Evolutionary conservation across 345 rosid species (phyloP), one percentile per base, ranked within the genome.

Genomic region (Cardamine occulta): DNA sequence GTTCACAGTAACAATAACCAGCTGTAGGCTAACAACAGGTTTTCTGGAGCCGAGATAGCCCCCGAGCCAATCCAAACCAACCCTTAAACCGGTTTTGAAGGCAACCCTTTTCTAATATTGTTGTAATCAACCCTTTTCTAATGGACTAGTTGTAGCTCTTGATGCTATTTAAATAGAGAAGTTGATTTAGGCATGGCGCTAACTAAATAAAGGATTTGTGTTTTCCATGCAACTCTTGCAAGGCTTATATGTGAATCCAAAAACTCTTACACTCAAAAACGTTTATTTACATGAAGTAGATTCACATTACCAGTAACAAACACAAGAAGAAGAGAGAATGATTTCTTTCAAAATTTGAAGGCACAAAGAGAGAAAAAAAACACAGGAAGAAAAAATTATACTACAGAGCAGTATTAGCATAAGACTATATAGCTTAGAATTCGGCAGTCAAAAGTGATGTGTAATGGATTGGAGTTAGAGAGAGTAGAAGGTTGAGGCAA

Each of bases 31-130:
- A 68, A 72, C 23, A 82, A 79, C 8, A 85, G 82, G 55, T 80
- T 79, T 58, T 65, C 82, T 61, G 87, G 80, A 39, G 89, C 90
- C 0, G 96, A 88, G 72, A 83, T 82, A n/a, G 86, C 74, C 31
- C 83, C 96, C 1, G 91, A 89, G 78, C 90, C 90, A 23, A 55
- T 74, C 18, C 66, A 74, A 60, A 14, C 74, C 58, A 73, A 73
- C 28, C 70, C 73, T 58, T 66, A 14, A 15, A 66, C 49, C 19
- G 1, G 42, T 6, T 72, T 29, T 57, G 61, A 71, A 64, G 72
- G 67, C 49, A 45, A n/a, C 3, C 17, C 47, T 42, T 42, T 69
- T 44, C 19, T 19, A 19, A 31, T 31, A 31, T 31, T 31, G 32
- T 29, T 29, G 32, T 31, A 31, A 31, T 6, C 49, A 45, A n/a